Conservation (phyloP, 2,329 filamentous ascomycete genomes). For the Cercospora citrullina region DNA sequence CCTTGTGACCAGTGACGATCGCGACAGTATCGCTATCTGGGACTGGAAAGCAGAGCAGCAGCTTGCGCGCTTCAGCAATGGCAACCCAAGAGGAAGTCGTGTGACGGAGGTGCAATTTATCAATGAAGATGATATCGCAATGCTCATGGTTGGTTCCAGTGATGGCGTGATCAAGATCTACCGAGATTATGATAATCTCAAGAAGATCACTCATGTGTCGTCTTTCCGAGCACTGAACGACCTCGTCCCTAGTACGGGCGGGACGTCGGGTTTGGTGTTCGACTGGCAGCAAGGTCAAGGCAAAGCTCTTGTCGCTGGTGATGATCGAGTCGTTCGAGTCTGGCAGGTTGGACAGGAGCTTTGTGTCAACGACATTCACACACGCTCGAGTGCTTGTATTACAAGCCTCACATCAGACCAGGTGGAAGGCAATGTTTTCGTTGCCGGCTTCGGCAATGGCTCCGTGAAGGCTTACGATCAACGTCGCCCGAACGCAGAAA, state of each 20-base stretch:
- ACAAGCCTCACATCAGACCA: slow-evolving; percentile 95
- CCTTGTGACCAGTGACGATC: slow-evolving; percentile 87
- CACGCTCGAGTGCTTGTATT: slow-evolving; percentile 90
- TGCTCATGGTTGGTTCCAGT: slow-evolving; percentile 91
- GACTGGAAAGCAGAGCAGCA: slow-evolving; percentile 81
- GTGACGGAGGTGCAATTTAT: slow-evolving; percentile 97
- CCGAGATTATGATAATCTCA: slow-evolving; percentile 80
- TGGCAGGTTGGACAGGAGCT: slow-evolving; percentile 96
- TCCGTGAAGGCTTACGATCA: slow-evolving; percentile 93
- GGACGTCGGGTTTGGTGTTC: slow-evolving; percentile 93
- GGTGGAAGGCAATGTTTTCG: slow-evolving; percentile 94
- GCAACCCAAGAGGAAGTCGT: slow-evolving; percentile 84
- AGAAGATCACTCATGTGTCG: slow-evolving; percentile 79
- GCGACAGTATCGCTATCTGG: slow-evolving; percentile 85
- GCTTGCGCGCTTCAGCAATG: slow-evolving; percentile 86
- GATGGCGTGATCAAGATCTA: slow-evolving; percentile 94
- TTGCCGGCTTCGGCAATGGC: slow-evolving; percentile 94
- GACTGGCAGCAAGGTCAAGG: slow-evolving; percentile 99
- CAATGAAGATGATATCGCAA: slow-evolving; percentile 95
- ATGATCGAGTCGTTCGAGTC: slow-evolving; percentile 90
- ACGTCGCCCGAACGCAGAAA: slow-evolving; percentile 77
- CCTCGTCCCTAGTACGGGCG: slow-evolving; percentile 81
- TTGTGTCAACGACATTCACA: slow-evolving; percentile 89
- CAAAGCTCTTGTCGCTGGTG: slow-evolving; percentile 89
- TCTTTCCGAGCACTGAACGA: slow-evolving; percentile 91